Evolutionary conservation across 2,329 filamentous ascomycete species (phyloP).

Genomic region (Ophiostoma himal-ulmi): DNA sequence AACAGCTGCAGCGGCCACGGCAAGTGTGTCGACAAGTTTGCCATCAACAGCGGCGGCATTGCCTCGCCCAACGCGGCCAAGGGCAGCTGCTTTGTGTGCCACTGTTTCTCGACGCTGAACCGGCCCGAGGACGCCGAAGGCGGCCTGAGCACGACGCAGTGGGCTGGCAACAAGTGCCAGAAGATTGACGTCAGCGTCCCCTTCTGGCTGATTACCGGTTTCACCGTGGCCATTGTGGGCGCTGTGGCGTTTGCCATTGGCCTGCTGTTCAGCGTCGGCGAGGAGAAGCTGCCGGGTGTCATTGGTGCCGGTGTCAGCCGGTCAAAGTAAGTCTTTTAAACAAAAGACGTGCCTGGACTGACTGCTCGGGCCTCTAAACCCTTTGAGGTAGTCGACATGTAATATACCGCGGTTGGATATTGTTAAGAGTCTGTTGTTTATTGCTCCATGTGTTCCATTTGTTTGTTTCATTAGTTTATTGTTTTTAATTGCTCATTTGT

Average conservation of each 20-base stretch:
- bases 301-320: slow-evolving; percentile 90
- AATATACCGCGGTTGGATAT: slow-evolving; percentile 12
- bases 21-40: slow-evolving; percentile 62
- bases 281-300: slow-evolving; percentile 83
- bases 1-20: slow-evolving; percentile 80
- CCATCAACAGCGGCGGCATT: slow-evolving; percentile 36
- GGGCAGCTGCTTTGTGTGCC: slow-evolving; percentile 66
- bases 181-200: slow-evolving; percentile 85
- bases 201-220: slow-evolving; percentile 80
- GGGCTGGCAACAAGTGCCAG: slow-evolving; percentile 81
- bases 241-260: slow-evolving; percentile 66
- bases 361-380: background rate
- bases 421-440: background rate
- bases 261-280: slow-evolving; percentile 75
- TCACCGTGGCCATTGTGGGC: slow-evolving; percentile 64
- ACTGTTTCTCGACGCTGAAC: slow-evolving; percentile 56
- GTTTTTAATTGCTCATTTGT: background rate
- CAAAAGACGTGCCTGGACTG: background rate
- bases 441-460: background rate
- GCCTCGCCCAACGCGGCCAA: slow-evolving; percentile 28
- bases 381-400: background rate
- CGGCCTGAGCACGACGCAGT: slow-evolving; percentile 53
- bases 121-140: slow-evolving; percentile 33
- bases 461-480: background rate
- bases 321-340: slow-evolving; percentile 47